Base-by-base conservation (phyloP, 2,329 filamentous ascomycete genomes). In the Colletotrichum ledebouriae region DNA sequence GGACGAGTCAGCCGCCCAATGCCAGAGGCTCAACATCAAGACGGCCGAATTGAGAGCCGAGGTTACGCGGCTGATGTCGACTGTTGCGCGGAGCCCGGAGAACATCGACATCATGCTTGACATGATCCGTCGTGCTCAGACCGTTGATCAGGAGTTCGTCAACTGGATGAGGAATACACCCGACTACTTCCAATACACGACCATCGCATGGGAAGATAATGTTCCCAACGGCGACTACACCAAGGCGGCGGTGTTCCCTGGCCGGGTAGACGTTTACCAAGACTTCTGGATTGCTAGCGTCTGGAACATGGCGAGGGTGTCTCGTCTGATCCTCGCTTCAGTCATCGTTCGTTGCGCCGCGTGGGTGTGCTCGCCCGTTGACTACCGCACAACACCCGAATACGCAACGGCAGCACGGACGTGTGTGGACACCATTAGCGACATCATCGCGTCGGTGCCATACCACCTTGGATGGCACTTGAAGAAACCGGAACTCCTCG, bases 311-410 rank as follows among this genome's bases (percentile, higher is more conserved):
- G 79, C 82, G 67, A 80, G 87, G 15, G 82, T 85, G 15, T 82
- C 84, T 6, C 81, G 88, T 3, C 79, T 90, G 33, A 83, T 87
- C 59, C 79, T 90, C 25, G 83, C 84, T 3, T 84, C 86, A 15
- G 77, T 87, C 15, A 83, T 86, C 42, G 84, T 90, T 12, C 85
- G 88, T 6, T 89, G 87, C 72, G 83, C 85, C 6, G 88, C 88
- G 2, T 90, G 87, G 87, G 80, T 87, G 25, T 87, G 86, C 74
- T 80, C 83, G 9, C 88, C 88, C 0, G 82, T 87, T 9, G 88
- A 90, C 75, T 90, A 89, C 73, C 81, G 87, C 47, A 89, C 87
- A 1, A 90, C 87, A 6, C 84, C 86, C 17, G 86, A 90, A 75
- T 90, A 90, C 71, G 86, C 86, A 11, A 83, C 83, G 0, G 85